Percentiles rank a stretch among this genome's conserved stretches.
These are phyloP conservation scores for Oryza glumipatula DNA, from an alignment of 176 grass and related monocot species.

Conservation along the genomic window DNA sequence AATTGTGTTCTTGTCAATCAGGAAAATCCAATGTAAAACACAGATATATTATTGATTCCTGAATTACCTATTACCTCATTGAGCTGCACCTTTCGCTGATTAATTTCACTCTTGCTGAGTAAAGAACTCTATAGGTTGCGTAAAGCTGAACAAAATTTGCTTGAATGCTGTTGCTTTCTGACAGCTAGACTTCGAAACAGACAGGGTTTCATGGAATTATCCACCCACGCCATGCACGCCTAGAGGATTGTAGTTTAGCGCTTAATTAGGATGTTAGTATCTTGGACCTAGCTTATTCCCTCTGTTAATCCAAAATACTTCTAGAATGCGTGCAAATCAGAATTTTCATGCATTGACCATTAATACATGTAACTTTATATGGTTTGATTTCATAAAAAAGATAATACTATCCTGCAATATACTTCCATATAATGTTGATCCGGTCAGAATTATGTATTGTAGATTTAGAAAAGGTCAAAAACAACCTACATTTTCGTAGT, in stretches of 20 bases:
- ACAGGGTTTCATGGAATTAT: not conserved
- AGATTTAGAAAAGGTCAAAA: not conserved
- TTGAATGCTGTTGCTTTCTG: conserved; percentile 20
- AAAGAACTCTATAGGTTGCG: not conserved
- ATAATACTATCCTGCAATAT: not conserved
- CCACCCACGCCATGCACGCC: not conserved
- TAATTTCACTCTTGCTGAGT: not conserved
- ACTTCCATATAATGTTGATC: not conserved
- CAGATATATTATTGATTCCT: not conserved
- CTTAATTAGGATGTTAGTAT: too few relatives aligned
- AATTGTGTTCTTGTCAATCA: not conserved
- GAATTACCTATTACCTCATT: not conserved
- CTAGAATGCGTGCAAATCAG: not conserved
- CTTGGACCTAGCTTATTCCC: not conserved
- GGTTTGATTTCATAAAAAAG: not conserved
- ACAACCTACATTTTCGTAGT: not conserved
- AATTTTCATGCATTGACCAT: not conserved
- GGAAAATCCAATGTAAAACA: not conserved
- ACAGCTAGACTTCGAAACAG: conserved; percentile 14
- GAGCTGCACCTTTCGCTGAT: not conserved
- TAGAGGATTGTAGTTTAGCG: not conserved
- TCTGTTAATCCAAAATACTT: not conserved
- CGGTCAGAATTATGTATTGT: not conserved
- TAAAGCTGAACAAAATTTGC: not conserved
- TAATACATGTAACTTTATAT: not conserved